Evolutionary conservation across 352 stramenopile genomes (phyloP).

Genomic region (Phytophthora agathidicida): DNA sequence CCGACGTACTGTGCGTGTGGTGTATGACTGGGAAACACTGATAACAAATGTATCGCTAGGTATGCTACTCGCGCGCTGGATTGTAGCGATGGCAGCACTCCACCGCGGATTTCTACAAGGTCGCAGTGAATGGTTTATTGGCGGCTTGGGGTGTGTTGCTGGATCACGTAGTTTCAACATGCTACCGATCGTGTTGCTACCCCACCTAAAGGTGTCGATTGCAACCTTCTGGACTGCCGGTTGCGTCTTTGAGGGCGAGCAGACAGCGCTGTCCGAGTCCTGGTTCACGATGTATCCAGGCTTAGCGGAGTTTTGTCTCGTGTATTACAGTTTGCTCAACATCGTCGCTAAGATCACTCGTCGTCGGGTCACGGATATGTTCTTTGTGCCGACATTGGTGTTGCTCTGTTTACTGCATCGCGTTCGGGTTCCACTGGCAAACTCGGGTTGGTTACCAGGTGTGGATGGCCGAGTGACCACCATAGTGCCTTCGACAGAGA

Average conservation of each 20-base stretch:
- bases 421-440: conserved; percentile 25
- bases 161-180: conserved; percentile 47
- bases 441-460: conserved; percentile 8
- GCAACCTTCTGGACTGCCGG: conserved; percentile 50
- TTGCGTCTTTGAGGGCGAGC: conserved; percentile 52
- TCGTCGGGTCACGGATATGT: conserved; percentile 37
- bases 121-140: conserved; percentile 30
- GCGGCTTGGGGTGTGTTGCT: conserved; percentile 44
- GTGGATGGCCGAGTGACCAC: conserved; percentile 45
- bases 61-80: conserved; percentile 47
- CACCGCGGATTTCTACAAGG: conserved; percentile 31
- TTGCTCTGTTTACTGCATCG: conserved; percentile 44
- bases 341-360: conserved; percentile 42
- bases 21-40: conserved; percentile 53
- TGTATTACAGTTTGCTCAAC: conserved; percentile 58
- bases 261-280: conserved; percentile 43
- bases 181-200: conserved; percentile 47
- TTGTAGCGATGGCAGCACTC: conserved; percentile 46
- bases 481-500: conserved; percentile 30
- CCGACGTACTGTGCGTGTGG: conserved; percentile 16
- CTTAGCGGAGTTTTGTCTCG: conserved; percentile 41
- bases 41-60: conserved; percentile 51
- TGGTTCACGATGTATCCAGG: conserved; percentile 59
- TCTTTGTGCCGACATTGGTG: conserved; percentile 46
- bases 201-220: conserved; percentile 45